These are phyloP conservation scores for Oryza coarctata DNA, from an alignment of 176 grass and related monocot genomes.

Conservation along the genomic window DNA sequence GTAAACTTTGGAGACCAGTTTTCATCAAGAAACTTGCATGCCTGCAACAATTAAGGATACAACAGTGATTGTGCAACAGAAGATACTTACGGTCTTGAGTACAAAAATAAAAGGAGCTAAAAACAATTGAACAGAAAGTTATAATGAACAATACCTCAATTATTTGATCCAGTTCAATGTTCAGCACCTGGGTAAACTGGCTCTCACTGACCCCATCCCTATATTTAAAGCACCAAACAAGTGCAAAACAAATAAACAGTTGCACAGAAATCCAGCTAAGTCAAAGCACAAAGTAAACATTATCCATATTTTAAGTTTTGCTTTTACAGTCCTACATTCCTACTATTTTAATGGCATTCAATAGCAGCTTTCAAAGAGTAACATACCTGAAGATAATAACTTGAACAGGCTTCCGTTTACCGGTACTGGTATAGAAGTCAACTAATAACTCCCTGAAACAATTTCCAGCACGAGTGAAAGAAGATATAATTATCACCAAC, in stretches of 20 bases:
- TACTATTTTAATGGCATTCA: background rate
- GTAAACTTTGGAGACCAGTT: constrained; percentile 75
- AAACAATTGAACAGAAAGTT: background rate
- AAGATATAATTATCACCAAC: background rate
- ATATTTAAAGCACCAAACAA: constrained; percentile 1
- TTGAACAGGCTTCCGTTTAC: constrained; percentile 78
- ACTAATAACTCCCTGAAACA: constrained; percentile 62
- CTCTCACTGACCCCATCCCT: constrained; percentile 93
- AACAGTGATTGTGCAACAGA: background rate
- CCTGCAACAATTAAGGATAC: constrained; percentile 41
- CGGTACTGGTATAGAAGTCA: constrained; percentile 84
- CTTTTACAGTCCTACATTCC: background rate
- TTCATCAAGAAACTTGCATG: constrained; percentile 80
- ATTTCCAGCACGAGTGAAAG: background rate
- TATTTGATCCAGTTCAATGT: constrained; percentile 90
- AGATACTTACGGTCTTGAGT: background rate
- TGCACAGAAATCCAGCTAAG: background rate
- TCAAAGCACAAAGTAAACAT: background rate
- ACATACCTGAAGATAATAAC: constrained; percentile 78
- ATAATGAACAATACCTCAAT: constrained; percentile 56
- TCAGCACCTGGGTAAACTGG: constrained; percentile 84
- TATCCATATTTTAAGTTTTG: background rate
- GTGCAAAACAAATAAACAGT: background rate
- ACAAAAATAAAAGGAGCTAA: background rate
- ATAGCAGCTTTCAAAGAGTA: background rate